A percentile compares a stretch with the other conserved stretches of the same genome.
Evolutionary conservation across 2,329 filamentous ascomycete genomes (phyloP).

Genomic region (Waltergamsia citrina): DNA sequence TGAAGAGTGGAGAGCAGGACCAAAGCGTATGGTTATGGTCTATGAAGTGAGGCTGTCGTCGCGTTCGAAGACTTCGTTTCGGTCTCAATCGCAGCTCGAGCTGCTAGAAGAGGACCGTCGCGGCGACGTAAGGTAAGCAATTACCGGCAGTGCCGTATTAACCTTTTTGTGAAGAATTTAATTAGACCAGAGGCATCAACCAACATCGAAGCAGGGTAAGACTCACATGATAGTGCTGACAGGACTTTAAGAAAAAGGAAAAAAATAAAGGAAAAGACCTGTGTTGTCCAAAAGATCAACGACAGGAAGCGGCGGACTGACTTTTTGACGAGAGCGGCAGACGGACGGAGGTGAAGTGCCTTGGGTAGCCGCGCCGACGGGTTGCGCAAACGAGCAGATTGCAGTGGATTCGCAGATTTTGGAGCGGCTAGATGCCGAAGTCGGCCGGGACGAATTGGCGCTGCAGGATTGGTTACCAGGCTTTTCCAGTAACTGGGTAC

Average conservation of each 20-base stretch:
- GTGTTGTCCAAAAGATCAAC: background rate
- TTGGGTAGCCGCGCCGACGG: conserved; percentile 1
- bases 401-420: background rate
- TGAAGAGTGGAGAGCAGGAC: too few relatives aligned
- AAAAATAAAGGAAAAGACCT: background rate
- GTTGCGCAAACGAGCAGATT: background rate
- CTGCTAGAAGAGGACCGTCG: too few relatives aligned
- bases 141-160: too few relatives aligned
- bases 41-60: too few relatives aligned
- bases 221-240: background rate
- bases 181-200: too few relatives aligned
- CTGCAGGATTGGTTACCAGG: conserved; percentile 1
- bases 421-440: background rate
- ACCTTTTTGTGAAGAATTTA: too few relatives aligned
- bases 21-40: background rate
- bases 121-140: too few relatives aligned
- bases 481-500: too few relatives aligned
- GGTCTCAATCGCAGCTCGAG: too few relatives aligned
- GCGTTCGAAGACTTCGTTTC: too few relatives aligned
- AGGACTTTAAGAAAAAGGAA: too few relatives aligned
- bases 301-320: background rate
- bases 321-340: background rate
- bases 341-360: conserved; percentile 3
- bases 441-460: conserved; percentile 1
- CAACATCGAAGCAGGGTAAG: too few relatives aligned